A percentile compares a stretch with the other conserved stretches of the same genome.
phyloP scores from a whole-genome alignment of 495 filamentous ascomycete species.

The Clohesyomyces aquaticus region DNA sequence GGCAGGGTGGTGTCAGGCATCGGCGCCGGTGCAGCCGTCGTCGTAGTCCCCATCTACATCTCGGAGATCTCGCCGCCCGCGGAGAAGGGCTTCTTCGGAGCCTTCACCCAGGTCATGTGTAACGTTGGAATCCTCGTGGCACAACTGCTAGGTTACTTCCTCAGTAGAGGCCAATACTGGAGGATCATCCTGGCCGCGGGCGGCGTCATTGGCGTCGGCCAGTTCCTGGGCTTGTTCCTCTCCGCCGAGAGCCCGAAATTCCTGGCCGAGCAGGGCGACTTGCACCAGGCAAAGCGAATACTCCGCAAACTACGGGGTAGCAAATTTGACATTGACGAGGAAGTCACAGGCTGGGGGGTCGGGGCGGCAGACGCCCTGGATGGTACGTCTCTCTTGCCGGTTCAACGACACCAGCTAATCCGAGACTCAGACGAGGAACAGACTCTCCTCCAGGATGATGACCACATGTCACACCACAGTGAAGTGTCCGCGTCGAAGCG shows the following conservation, averaged over 20 bases:
- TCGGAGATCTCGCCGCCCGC: conserved; percentile 83
- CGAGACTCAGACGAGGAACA: conserved; percentile 46
- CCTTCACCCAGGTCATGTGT: conserved; percentile 89
- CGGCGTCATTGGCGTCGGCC: conserved; percentile 65
- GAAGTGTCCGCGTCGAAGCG: conserved; percentile 29
- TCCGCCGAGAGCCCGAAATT: conserved; percentile 86
- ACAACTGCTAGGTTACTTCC: conserved; percentile 82
- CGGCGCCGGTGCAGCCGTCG: conserved; percentile 82
- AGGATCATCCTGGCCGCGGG: conserved; percentile 78
- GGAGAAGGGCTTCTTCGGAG: conserved; percentile 83
- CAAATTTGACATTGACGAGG: conserved; percentile 70
- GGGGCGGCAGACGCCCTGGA: conserved; percentile 31
- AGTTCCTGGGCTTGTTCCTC: conserved; percentile 67
- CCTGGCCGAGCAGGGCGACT: conserved; percentile 70
- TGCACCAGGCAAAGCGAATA: conserved; percentile 62
- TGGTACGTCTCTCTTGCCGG: conserved; percentile 26
- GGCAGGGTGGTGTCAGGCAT: conserved; percentile 82
- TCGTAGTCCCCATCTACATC: conserved; percentile 95
- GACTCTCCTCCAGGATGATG: conserved; percentile 43
- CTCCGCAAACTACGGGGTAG: conserved; percentile 76
- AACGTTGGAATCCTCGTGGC: conserved; percentile 89
- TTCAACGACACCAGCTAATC: conserved; percentile 15
- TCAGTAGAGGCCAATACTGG: conserved; percentile 79
- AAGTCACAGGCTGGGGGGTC: conserved; percentile 62
- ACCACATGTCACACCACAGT: conserved; percentile 23